Base-by-base conservation (phyloP, 2,329 filamentous ascomycete species). In the Pseudocercospora cruenta region DNA sequence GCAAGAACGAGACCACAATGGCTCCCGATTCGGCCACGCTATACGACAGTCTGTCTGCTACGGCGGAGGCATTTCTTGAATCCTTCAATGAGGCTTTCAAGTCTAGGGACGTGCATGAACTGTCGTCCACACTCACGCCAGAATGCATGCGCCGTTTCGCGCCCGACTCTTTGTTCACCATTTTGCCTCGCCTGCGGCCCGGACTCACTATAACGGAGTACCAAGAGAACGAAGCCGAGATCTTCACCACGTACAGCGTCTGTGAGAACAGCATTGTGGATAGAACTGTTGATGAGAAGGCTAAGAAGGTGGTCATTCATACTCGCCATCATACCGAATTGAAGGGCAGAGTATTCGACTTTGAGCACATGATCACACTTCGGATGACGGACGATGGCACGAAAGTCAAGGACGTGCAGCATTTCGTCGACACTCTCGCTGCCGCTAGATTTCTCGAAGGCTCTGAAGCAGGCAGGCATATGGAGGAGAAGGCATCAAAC, bases 191-290 rank as follows among this genome's bases (percentile, higher is more conserved):
- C 53, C 26, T 57, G 16, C 16, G 26, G 2, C 22, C 21, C 16
- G 53, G 53, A 4, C 24, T 33, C 21, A 57, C 53, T 12, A 57
- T 57, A 14, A n/a, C 24, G 53, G 22, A 57, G 5, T 57, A 57
- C 53, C 21, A 33, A 19, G 26, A 57, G n/a, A 57, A 31, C n/a
- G 51, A 55, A 19, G 28, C 22, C 22, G 22, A 24, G 9, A 26
- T 33, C 24, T 57, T 57, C 53, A 28, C n/a, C 9, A 33, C 26
- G 5, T 57, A 57, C 28, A 26, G n/a, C 9, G 12, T 57, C 22
- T 57, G 53, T 26, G 53, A 57, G 12, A 57, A 57, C 53, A 28
- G 53, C 10, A 57, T 57, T 19, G n/a, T 57, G 14, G 53, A 57
- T 14, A 57, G 4, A n/a, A 33, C 21, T 21, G 53, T 57, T 4